These are phyloP conservation scores for Tieghemiomyces parasiticus DNA, from an alignment of 192 early-diverging fungal genomes.

Conservation along the genomic window DNA sequence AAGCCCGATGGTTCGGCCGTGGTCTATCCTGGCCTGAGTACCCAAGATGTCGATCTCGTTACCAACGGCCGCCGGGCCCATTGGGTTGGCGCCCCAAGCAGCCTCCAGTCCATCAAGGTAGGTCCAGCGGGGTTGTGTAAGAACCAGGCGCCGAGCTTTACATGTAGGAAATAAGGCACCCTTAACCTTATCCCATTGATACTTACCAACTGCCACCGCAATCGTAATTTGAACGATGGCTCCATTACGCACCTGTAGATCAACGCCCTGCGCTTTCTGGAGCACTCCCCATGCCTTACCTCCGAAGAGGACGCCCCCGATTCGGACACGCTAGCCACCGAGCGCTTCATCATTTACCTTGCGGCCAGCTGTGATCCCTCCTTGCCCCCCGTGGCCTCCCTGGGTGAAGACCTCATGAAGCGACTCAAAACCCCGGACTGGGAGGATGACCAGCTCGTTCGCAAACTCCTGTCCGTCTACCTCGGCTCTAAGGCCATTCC, in stretches of 20 bases:
- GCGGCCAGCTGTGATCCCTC: conserved; percentile 51
- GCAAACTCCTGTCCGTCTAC: conserved; percentile 39
- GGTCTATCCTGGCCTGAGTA: not conserved
- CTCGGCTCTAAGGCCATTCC: conserved; percentile 31
- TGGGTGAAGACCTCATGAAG: conserved; percentile 68
- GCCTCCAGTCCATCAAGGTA: conserved; percentile 23
- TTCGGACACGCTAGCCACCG: conserved; percentile 32
- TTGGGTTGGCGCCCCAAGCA: conserved; percentile 9
- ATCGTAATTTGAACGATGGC: no score
- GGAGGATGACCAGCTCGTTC: conserved; percentile 43
- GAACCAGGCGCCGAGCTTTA: no score
- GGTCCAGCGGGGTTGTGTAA: no score
- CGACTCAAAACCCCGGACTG: conserved; percentile 47
- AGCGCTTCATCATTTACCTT: conserved; percentile 43
- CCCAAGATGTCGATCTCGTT: not conserved
- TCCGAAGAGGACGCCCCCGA: conserved; percentile 24
- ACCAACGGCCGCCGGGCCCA: not conserved
- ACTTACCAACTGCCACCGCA: no score
- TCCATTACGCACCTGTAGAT: no score
- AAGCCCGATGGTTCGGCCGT: no score
- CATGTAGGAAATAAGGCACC: no score
- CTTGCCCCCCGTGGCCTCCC: conserved; percentile 41
- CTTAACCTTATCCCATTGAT: no score
- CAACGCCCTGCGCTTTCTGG: conserved; percentile 27
- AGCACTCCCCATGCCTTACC: conserved; percentile 17